These are phyloP conservation scores for Nicotiana sylvestris DNA, from an alignment of 257 asterid genomes.

Conservation along the genomic window DNA sequence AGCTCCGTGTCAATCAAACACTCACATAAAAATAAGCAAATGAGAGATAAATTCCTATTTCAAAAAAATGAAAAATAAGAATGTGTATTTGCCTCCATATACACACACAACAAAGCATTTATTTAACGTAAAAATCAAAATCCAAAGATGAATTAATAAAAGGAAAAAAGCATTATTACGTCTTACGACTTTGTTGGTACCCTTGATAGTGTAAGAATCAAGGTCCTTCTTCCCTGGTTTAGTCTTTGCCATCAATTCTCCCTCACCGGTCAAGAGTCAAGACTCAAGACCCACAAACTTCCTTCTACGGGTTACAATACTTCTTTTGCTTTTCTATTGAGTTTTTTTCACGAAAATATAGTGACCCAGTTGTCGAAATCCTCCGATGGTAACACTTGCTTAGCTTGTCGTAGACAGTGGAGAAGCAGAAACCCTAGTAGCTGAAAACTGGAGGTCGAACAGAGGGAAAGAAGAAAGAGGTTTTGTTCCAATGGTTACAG, in stretches of 20 bases:
- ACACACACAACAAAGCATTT: too few species aligned
- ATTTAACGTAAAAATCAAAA: too few species aligned
- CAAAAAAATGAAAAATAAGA: too few species aligned
- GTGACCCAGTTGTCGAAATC: neutral
- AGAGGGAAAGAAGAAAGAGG: neutral
- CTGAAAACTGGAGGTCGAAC: neutral
- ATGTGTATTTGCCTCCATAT: too few species aligned
- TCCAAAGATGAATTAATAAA: too few species aligned
- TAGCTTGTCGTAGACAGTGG: neutral
- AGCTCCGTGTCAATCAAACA: too few species aligned
- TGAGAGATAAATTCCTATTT: too few species aligned
- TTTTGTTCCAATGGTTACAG: neutral
- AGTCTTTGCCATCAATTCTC: slow-evolving; percentile 79
- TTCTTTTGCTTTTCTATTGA: neutral
- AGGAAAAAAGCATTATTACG: slow-evolving; percentile 24
- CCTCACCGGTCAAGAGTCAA: neutral
- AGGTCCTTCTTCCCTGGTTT: slow-evolving; percentile 93
- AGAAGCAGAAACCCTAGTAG: slow-evolving; percentile 7
- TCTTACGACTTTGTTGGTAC: slow-evolving; percentile 88
- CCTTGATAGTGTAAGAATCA: slow-evolving; percentile 76
- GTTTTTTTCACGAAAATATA: neutral
- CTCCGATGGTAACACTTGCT: too few species aligned
- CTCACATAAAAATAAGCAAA: too few species aligned
- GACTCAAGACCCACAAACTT: neutral
- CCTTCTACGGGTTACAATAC: neutral